phyloP scores from a whole-genome alignment of 1,284 basidiomycete species.

The Agaricales sp. region DNA sequence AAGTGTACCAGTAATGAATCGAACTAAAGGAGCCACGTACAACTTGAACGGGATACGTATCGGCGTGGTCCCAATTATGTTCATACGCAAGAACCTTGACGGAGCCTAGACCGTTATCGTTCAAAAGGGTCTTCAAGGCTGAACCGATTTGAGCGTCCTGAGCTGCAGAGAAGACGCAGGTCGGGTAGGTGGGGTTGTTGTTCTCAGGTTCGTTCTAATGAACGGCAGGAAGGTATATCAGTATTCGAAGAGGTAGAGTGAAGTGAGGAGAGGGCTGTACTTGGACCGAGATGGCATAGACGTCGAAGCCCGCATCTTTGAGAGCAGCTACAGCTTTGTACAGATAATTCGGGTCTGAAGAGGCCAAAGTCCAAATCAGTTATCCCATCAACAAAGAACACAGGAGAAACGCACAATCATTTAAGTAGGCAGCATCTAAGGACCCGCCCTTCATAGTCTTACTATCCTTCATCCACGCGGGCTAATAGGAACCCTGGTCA shows the following conservation, averaged over 20 bases:
- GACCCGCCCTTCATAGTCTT: slow-evolving; percentile 40
- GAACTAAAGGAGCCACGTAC: background rate
- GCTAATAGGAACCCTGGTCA: too few relatives aligned
- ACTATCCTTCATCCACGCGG: slow-evolving; percentile 44
- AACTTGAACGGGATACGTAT: slow-evolving; percentile 28
- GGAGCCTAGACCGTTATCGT: slow-evolving; percentile 34
- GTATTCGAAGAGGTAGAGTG: background rate
- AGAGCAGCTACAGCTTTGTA: slow-evolving; percentile 45
- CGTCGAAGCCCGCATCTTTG: slow-evolving; percentile 31
- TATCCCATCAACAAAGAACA: too few relatives aligned
- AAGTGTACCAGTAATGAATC: too few relatives aligned
- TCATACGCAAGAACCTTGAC: slow-evolving; percentile 40
- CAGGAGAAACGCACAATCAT: slow-evolving; percentile 25
- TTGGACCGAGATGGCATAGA: slow-evolving; percentile 43
- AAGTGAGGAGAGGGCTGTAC: background rate
- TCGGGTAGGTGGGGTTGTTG: slow-evolving; percentile 42
- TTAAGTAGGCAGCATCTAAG: slow-evolving; percentile 23
- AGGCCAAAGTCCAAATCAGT: slow-evolving; percentile 1
- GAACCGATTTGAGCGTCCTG: slow-evolving; percentile 35
- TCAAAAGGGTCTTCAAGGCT: slow-evolving; percentile 31
- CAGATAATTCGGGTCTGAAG: slow-evolving; percentile 41
- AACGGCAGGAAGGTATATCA: slow-evolving; percentile 1
- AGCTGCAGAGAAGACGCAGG: slow-evolving; percentile 29
- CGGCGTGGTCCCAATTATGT: slow-evolving; percentile 45
- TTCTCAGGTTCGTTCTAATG: slow-evolving; percentile 42